Base-by-base conservation (phyloP, 73 alveolate species). In the Tetrahymena thermophila region DNA sequence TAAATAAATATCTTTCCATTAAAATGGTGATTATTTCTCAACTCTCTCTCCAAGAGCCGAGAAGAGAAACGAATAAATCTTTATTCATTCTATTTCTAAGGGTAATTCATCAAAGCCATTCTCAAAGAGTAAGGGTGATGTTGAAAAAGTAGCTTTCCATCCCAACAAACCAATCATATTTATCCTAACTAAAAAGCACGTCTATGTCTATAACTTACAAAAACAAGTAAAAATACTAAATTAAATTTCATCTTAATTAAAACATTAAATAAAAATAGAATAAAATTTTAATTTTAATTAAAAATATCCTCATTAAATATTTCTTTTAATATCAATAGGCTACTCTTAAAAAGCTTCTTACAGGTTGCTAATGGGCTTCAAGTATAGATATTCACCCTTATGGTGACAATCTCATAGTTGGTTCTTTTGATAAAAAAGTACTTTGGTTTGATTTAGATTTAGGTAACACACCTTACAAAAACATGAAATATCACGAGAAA, bases 401-500 rank as follows among this genome's bases (percentile, higher is more conserved):
- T 94, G 99, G 99, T 94, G 99, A 97, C 85, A 98, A 99, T 96
- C 96, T 98, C 85, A 97, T 99, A 28, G 98, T 98, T 9, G 99
- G 99, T 56, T 98, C 99, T 93, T 97, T 98, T 96, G 99, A 98
- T 96, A 97, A 98, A 93, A 99, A 99, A 96, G 98, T 99, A 21
- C 97, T 98, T 85, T 99, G 99, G 99, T 99, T 98, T 95, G 99
- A 99, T 94, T 96, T 98, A 93, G 99, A 99, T 93, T 95, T 98
- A 97, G 98, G 99, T 31, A 58, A 97, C 56, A 97, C 97, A 44
- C 99, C 99, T n/a, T 99, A 94, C 94, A 99, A 99, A 96, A 97
- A 97, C 85, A 96, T 99, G 98, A 98, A 98, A 94, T 99, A 97
- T 96, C 99, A 98, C 96, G 97, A 98, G 55, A 99, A 98, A 94